Conservation (phyloP, 2,329 filamentous ascomycete genomes). For the Colletotrichum tropicicola region DNA sequence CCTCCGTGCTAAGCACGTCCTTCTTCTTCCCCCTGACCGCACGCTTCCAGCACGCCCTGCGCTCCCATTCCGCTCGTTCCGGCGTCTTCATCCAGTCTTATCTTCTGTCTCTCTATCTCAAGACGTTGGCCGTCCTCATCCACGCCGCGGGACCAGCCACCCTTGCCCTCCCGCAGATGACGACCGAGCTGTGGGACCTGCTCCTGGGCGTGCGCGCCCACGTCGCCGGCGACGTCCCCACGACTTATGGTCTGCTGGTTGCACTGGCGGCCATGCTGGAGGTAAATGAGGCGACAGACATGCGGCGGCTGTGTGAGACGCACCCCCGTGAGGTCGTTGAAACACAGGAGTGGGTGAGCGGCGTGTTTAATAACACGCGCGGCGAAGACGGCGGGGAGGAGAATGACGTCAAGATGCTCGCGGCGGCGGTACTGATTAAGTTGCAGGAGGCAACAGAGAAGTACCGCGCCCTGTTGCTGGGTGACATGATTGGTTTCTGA, state of each 20-base stretch:
- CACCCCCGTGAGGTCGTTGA: slow-evolving; percentile 83
- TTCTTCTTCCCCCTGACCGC: slow-evolving; percentile 91
- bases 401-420: slow-evolving; percentile 80
- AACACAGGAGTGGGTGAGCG: slow-evolving; percentile 84
- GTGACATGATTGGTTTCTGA: slow-evolving; percentile 62
- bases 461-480: slow-evolving; percentile 81
- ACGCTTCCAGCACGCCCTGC: slow-evolving; percentile 75
- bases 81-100: slow-evolving; percentile 76
- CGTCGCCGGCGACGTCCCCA: slow-evolving; percentile 67
- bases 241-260: slow-evolving; percentile 81
- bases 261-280: slow-evolving; percentile 83
- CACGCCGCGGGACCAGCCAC: slow-evolving; percentile 86
- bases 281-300: slow-evolving; percentile 68
- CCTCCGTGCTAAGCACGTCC: slow-evolving; percentile 75
- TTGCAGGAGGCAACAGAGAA: slow-evolving; percentile 84
- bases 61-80: slow-evolving; percentile 47
- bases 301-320: slow-evolving; percentile 76
- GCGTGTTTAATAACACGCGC: slow-evolving; percentile 72
- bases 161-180: slow-evolving; percentile 80
- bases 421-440: slow-evolving; percentile 80
- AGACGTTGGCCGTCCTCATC: slow-evolving; percentile 84
- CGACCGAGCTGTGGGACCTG: slow-evolving; percentile 84
- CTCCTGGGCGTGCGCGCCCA: slow-evolving; percentile 74
- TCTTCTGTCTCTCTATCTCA: slow-evolving; percentile 81
- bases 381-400: slow-evolving; percentile 71